Percentiles rank a stretch among this genome's conserved stretches.
Evolutionary conservation across 2,329 filamentous ascomycete genomes (phyloP).

Genomic region (Parastagonospora avenae): DNA sequence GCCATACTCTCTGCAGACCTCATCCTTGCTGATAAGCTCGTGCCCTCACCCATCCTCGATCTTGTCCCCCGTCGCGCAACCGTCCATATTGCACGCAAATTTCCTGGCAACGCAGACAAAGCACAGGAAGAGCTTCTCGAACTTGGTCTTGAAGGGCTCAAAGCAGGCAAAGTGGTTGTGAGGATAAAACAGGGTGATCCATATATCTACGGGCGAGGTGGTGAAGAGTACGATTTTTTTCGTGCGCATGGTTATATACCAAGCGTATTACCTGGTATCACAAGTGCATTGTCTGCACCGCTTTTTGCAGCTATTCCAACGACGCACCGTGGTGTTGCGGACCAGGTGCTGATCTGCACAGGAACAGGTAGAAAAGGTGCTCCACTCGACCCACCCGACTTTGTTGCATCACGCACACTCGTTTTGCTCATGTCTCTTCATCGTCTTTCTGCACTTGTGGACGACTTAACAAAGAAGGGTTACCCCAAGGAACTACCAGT

Average conservation of each 20-base stretch:
- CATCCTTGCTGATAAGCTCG: conserved; percentile 85
- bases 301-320: conserved; percentile 86
- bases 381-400: conserved; percentile 80
- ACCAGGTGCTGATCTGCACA: conserved; percentile 95
- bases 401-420: conserved; percentile 76
- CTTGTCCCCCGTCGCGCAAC: conserved; percentile 88
- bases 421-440: conserved; percentile 97
- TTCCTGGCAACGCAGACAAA: conserved; percentile 92
- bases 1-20: conserved; percentile 76
- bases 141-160: conserved; percentile 72
- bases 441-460: conserved; percentile 74
- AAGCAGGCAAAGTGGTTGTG: conserved; percentile 77
- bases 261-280: conserved; percentile 85
- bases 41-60: conserved; percentile 82
- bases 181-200: conserved; percentile 96
- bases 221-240: conserved; percentile 91
- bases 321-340: conserved; percentile 86
- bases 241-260: conserved; percentile 70
- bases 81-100: conserved; percentile 93
- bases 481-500: conserved; percentile 85
- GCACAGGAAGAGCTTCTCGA: conserved; percentile 89
- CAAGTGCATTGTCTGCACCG: conserved; percentile 83
- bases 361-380: conserved; percentile 91
- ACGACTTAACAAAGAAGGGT: conserved; percentile 60
- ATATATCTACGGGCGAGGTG: conserved; percentile 93